Base-by-base conservation (phyloP, 2,329 filamentous ascomycete species). In the Verticillium tricorpus region DNA sequence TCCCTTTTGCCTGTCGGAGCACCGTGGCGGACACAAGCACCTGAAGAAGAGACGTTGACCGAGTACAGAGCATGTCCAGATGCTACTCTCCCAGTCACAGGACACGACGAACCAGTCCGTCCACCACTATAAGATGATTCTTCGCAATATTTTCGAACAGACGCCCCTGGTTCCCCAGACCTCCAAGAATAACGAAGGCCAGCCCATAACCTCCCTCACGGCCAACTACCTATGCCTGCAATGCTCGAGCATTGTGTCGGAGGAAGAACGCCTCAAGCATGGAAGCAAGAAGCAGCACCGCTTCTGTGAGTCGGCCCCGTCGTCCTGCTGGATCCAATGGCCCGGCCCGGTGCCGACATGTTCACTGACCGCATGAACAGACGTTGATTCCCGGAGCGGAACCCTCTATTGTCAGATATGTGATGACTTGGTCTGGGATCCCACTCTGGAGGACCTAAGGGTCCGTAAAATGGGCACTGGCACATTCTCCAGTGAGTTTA, bases 341-440 rank as follows among this genome's bases (percentile, higher is more conserved):
- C 31, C 17, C 31, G 14, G 28, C 14, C 14, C 40, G 22, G 35
- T 6, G 57, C 34, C 22, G 45, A 11, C 8, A 56, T 56, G 3
- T 15, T 28, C 59, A 64, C 70, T 77, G 64, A 75, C 70, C 68
- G 58, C 7, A 59, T 9, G 9, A 22, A 67, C 28, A 93, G 90
- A 90, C 71, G 89, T 93, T 45, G 91, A 95, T 70, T 94, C 91
- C 28, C 82, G 87, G 62, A 89, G 84, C 67, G 91, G 91, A 45
- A 83, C 86, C 58, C 78, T 95, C 7, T 94, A 89, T 75, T 95
- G 91, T 73, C 89, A 92, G 66, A 88, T 92, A 71, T 95, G 91
- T 71, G 85, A 90, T 70, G 91, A 95, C 72, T 87, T 92, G 66
- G 88, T 95, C 35, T 94, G 91, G 82, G 91, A 95, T 68, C 89